Percentiles rank a stretch among this genome's conserved stretches.
phyloP scores from a whole-genome alignment of 2,329 filamentous ascomycete genomes.

The Botrytis galanthina region DNA sequence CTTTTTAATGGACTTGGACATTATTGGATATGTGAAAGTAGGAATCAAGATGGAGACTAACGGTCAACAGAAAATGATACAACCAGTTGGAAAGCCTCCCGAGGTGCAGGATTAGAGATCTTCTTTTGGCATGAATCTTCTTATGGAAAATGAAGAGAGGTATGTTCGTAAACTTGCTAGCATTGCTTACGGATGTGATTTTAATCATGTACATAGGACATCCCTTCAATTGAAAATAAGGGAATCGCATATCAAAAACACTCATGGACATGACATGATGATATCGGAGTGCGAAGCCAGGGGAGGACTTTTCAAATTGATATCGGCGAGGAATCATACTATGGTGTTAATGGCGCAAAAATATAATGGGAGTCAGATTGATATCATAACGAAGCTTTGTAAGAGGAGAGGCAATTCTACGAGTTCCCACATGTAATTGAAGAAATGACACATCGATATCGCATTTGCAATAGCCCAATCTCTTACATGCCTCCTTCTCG shows the following conservation, averaged over 20 bases:
- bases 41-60: conserved; percentile 17
- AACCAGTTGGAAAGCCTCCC: conserved; percentile 64
- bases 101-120: conserved; percentile 50
- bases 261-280: neutral
- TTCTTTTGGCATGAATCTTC: neutral
- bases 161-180: neutral
- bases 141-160: neutral
- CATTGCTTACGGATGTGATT: neutral
- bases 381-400: neutral
- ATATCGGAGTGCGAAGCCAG: neutral
- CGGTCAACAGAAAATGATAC: conserved; percentile 59
- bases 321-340: neutral
- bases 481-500: neutral
- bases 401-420: neutral
- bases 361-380: neutral
- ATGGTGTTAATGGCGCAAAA: conserved; percentile 10
- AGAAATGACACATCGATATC: neutral
- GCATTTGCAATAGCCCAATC: neutral
- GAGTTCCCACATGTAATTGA: neutral
- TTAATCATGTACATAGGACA: neutral
- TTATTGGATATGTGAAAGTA: neutral
- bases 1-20: neutral
- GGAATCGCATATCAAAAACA: neutral
- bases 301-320: neutral
- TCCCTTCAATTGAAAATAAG: neutral